Evolutionary conservation across 768 basidiomycete genomes (phyloP).

Genomic region (Leccinum aurantiacum): DNA sequence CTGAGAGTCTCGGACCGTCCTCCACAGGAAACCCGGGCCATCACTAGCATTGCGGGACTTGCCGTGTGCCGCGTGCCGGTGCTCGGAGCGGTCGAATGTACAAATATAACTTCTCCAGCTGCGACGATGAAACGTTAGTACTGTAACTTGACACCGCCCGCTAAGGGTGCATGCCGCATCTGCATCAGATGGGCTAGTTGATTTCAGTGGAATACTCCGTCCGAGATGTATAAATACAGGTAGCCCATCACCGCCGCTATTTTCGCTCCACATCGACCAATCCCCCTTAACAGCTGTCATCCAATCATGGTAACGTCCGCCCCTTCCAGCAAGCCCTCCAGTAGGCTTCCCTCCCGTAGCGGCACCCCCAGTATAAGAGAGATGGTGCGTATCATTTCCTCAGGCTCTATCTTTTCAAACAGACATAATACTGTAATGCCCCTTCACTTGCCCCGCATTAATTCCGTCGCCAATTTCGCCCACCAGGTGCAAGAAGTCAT

Average conservation of each 20-base stretch:
- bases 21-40: not conserved
- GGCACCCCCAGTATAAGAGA: conserved; percentile 44
- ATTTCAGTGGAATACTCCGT: not conserved
- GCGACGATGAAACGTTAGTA: too few relatives aligned
- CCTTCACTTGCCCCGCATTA: conserved; percentile 29
- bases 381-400: conserved; percentile 34
- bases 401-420: not conserved
- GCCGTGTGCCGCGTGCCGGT: conserved; percentile 1
- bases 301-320: conserved; percentile 23
- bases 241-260: conserved; percentile 7
- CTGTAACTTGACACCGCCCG: too few relatives aligned
- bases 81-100: not conserved
- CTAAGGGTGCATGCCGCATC: too few relatives aligned
- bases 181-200: not conserved
- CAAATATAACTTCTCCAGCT: not conserved
- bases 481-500: conserved; percentile 69
- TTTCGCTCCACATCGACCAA: conserved; percentile 16
- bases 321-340: conserved; percentile 27
- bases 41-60: conserved; percentile 5
- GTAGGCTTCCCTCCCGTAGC: conserved; percentile 37
- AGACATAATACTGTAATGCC: conserved; percentile 8
- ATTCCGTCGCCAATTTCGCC: conserved; percentile 34
- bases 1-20: not conserved
- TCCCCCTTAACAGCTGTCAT: not conserved
- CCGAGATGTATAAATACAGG: conserved; percentile 23